Base-by-base conservation (phyloP, 2,329 filamentous ascomycete species). In the Neonectria punicea region DNA sequence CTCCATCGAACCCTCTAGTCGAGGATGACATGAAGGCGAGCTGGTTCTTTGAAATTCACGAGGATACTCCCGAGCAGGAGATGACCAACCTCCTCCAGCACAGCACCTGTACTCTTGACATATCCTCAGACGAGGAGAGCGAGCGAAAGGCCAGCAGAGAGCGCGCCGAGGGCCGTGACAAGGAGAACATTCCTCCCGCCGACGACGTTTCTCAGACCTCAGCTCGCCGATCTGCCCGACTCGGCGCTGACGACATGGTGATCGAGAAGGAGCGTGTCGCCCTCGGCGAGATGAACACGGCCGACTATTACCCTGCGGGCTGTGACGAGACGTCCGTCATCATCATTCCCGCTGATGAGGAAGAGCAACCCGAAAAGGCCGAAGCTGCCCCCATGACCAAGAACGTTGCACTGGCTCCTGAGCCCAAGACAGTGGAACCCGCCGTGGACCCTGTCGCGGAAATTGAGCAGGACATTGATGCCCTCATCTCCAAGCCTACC, bases 21-120 rank as follows among this genome's bases (percentile, higher is more conserved):
- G 82, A 83, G 65, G 75, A 83, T 22, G 83, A 86, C 58, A 78
- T 85, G 72, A 87, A 91, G 75, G 85, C 88, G 36, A 86, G 86
- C 63, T 98, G 94, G 94, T 92, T 92, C 83, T 98, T 99, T 76
- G 92, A 95, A 64, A 98, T 99, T 74, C 91, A 98, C 77, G 93
- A 97, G 77, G 95, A 99, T 79, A 93, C 93, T 0, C 88, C 92
- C 8, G 93, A 97, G 77, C 92, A 98, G 76, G 91, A 97, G 76
- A 92, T 96, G 80, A 93, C 94, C 73, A 98, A 97, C 74, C 83
- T 97, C 43, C 93, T 98, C 81, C 93, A 98, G 80, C 95, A 98
- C 82, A 92, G 91, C 61, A 95, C 95, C 8, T 91, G 91, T 68
- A 90, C 91, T 0, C 86, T 98, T 4, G 95, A 98, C 76, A 93